phyloP scores from a whole-genome alignment of 1,284 basidiomycete genomes.

The Boletellus deceptivus region DNA sequence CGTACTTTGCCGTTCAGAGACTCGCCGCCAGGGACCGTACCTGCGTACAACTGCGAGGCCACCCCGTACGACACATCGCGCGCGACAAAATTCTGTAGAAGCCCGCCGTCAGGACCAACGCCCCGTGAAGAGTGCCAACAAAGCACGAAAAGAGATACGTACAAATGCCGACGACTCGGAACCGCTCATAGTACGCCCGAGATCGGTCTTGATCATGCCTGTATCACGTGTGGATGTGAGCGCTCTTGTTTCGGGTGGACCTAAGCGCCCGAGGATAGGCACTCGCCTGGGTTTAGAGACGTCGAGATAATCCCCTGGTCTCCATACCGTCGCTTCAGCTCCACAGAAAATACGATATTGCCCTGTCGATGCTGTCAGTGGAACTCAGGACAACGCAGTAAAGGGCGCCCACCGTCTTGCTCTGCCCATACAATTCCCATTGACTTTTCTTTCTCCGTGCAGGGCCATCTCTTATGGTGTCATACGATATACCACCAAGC shows the following conservation, averaged over 20 bases:
- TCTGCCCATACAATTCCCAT: conserved; percentile 40
- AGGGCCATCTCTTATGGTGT: conserved; percentile 32
- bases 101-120: not conserved
- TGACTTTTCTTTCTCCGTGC: conserved; percentile 20
- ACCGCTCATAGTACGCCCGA: conserved; percentile 23
- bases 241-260: not conserved
- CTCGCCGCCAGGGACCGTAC: not conserved
- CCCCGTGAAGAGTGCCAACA: not conserved
- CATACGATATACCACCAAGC: conserved; percentile 7
- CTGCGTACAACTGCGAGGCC: not conserved
- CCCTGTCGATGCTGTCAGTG: conserved; percentile 16
- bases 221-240: not conserved
- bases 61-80: conserved; percentile 8
- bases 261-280: not conserved
- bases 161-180: not conserved
- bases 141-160: not conserved
- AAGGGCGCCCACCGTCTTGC: conserved; percentile 37
- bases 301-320: conserved; percentile 37
- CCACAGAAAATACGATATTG: conserved; percentile 33
- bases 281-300: conserved; percentile 33
- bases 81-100: conserved; percentile 10
- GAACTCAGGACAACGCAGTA: not conserved
- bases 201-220: conserved; percentile 25
- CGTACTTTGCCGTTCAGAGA: not conserved
- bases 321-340: conserved; percentile 36